A percentile compares a stretch with the other conserved stretches of the same genome.
Conservation (phyloP, 805 yeast genomes). For the Metschnikowia drakensbergensis region DNA sequence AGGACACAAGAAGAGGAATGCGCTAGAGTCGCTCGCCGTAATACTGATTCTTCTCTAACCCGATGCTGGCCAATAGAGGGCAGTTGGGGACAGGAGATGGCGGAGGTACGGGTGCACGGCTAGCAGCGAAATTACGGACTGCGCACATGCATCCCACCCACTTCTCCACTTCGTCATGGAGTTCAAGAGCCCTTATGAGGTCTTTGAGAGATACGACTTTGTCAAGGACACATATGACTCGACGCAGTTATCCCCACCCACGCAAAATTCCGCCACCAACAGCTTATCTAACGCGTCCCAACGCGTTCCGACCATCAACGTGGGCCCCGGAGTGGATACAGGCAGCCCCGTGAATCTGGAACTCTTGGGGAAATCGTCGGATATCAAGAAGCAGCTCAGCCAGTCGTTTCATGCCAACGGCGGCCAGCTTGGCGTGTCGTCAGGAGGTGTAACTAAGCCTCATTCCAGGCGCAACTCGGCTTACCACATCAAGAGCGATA, state of each 20-base stretch:
- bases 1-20: no score
- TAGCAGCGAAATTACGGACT: neutral
- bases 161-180: neutral
- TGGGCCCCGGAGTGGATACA: conserved; percentile 22
- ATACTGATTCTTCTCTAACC: no score
- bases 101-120: conserved; percentile 2
- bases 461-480: conserved; percentile 35
- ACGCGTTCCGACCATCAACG: conserved; percentile 29
- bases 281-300: neutral
- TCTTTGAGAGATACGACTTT: neutral
- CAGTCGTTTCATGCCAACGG: conserved; percentile 30
- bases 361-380: conserved; percentile 29
- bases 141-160: neutral
- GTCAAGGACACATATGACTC: neutral
- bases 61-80: no score
- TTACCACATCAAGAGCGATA: conserved; percentile 23
- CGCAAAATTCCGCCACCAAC: neutral
- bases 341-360: conserved; percentile 19
- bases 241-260: neutral
- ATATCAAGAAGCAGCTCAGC: conserved; percentile 40
- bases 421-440: conserved; percentile 11
- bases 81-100: neutral
- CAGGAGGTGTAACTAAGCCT: conserved; percentile 37
- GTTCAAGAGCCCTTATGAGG: conserved; percentile 3
- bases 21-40: no score